Evolutionary conservation across 148 eudicot genomes (phyloP).

Genomic region (Cornus suecica): DNA sequence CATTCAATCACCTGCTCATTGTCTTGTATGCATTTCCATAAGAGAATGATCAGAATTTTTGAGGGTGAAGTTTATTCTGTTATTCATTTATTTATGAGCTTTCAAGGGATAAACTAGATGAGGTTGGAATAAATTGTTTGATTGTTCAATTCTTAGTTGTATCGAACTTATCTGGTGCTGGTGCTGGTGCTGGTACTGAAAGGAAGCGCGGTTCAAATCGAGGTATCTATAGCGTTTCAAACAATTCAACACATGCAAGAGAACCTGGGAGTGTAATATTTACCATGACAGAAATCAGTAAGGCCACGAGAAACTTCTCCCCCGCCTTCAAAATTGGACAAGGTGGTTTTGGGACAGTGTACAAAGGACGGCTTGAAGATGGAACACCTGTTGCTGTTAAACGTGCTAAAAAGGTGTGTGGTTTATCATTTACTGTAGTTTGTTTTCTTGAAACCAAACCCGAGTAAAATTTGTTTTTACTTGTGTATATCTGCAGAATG

Average conservation of each 20-base stretch:
- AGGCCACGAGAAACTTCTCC: conserved; percentile 72
- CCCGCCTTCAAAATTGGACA: conserved; percentile 76
- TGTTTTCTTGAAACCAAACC: background rate
- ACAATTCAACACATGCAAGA: conserved; percentile 28
- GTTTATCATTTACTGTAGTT: background rate
- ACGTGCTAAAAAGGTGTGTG: conserved; percentile 78
- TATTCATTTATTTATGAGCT: background rate
- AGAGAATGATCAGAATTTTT: background rate
- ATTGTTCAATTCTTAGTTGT: conserved; percentile 25
- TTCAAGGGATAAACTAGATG: background rate
- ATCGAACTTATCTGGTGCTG: conserved; percentile 30
- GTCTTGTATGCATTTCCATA: background rate
- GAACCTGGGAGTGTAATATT: conserved; percentile 47
- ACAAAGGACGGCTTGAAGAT: conserved; percentile 61
- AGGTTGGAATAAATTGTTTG: background rate
- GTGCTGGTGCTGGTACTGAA: conserved; percentile 28
- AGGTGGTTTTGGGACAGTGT: conserved; percentile 92
- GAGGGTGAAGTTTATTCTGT: background rate
- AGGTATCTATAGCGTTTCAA: conserved; percentile 29
- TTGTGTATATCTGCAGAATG: conserved; percentile 33
- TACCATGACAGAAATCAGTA: conserved; percentile 57
- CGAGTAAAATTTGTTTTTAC: background rate
- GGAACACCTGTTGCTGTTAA: conserved; percentile 81
- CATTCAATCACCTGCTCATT: background rate
- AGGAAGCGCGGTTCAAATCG: conserved; percentile 22